Evolutionary conservation across 495 filamentous ascomycete genomes (phyloP).

Genomic region (Penicillium parvum): DNA sequence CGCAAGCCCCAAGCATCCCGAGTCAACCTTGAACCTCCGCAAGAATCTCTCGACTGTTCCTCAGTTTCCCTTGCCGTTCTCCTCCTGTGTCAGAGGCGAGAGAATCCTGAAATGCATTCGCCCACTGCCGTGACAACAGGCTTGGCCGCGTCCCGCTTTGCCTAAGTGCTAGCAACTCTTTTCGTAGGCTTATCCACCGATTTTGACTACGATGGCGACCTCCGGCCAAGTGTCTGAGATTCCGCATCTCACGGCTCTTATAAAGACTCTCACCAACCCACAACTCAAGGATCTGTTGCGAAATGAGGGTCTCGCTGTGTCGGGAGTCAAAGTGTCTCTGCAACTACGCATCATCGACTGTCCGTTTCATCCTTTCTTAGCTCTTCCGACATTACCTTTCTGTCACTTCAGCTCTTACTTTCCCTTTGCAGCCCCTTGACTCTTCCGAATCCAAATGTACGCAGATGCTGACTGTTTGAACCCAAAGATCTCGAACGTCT

Average conservation of each 20-base stretch:
- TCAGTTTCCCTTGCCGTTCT: background rate
- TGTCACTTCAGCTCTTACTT: background rate
- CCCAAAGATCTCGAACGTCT: constrained; percentile 35
- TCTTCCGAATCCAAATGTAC: background rate
- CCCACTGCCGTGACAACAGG: constrained; percentile 8
- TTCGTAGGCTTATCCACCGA: background rate
- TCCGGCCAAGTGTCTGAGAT: constrained; percentile 35
- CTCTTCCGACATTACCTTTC: constrained; percentile 1
- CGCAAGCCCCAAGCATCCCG: no score
- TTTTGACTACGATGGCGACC: constrained; percentile 41
- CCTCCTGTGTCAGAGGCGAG: background rate
- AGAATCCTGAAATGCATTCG: constrained; percentile 22
- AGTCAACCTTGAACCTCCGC: constrained; percentile 24
- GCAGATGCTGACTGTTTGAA: constrained; percentile 5
- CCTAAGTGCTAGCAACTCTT: constrained; percentile 4
- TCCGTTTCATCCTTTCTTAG: constrained; percentile 45
- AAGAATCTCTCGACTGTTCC: background rate
- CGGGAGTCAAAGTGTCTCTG: constrained; percentile 75
- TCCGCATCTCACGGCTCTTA: constrained; percentile 36
- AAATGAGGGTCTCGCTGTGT: constrained; percentile 62
- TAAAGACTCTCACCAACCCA: constrained; percentile 62
- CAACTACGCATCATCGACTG: constrained; percentile 71
- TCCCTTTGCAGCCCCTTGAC: no score
- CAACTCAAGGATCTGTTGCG: constrained; percentile 71
- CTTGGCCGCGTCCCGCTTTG: constrained; percentile 18